phyloP scores from a whole-genome alignment of 2,329 filamentous ascomycete species.

The Scedosporium apiospermum region DNA sequence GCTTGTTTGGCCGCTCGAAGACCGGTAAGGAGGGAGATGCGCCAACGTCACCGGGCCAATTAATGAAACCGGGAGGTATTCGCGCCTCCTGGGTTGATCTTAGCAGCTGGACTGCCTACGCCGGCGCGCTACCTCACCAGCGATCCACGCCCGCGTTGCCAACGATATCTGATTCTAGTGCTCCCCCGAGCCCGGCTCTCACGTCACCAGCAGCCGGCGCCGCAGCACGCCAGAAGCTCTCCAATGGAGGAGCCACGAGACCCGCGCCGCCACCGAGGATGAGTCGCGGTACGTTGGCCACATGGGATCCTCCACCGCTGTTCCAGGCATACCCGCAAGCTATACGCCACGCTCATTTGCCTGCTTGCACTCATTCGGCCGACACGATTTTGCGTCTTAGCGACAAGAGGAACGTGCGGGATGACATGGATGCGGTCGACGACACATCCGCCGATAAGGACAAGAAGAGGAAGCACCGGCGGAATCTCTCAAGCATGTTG shows the following conservation, averaged over 20 bases:
- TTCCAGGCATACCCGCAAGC: conserved; percentile 84
- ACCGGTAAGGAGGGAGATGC: conserved; percentile 23
- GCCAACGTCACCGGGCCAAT: conserved; percentile 18
- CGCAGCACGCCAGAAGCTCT: conserved; percentile 1
- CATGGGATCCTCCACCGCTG: conserved; percentile 64
- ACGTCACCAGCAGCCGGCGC: conserved; percentile 5
- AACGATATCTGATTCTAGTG: conserved; percentile 2
- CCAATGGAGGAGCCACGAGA: background rate
- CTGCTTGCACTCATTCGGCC: conserved; percentile 56
- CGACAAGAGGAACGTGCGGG: conserved; percentile 32
- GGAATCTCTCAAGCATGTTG: conserved; percentile 31
- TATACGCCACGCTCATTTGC: conserved; percentile 62
- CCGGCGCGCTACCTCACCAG: conserved; percentile 16
- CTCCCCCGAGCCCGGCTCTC: background rate
- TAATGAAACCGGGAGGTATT: conserved; percentile 24
- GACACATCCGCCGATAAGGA: conserved; percentile 2
- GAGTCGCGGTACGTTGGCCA: conserved; percentile 18
- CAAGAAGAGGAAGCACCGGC: conserved; percentile 37
- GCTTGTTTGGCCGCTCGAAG: conserved; percentile 40
- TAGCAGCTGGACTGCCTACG: conserved; percentile 30
- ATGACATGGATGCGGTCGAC: conserved; percentile 19
- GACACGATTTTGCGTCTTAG: conserved; percentile 59
- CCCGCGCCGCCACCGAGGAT: background rate
- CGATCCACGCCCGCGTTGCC: conserved; percentile 26
- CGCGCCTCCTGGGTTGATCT: conserved; percentile 38